A percentile compares a stretch with the other conserved stretches of the same genome.
phyloP scores from a whole-genome alignment of 1,139 yeast genomes.

The Wickerhamomyces sp. region DNA sequence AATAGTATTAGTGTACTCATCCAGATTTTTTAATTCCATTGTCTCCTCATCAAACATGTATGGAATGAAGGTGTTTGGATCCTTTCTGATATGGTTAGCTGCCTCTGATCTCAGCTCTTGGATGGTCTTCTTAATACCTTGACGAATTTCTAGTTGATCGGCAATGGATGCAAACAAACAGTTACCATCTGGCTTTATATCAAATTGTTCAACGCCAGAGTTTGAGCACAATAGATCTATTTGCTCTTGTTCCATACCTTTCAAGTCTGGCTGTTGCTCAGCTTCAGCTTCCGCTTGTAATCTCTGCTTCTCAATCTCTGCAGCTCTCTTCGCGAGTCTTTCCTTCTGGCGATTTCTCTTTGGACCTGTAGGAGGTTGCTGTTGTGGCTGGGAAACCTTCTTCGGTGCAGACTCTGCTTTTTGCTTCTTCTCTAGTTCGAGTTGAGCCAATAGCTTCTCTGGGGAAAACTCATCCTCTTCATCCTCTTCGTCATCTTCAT shows the following conservation, averaged over 20 bases:
- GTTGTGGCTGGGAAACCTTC: conserved; percentile 7
- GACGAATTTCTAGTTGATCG: conserved; percentile 65
- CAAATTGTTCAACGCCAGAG: conserved; percentile 47
- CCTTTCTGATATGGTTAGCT: conserved; percentile 55
- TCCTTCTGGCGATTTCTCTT: conserved; percentile 79
- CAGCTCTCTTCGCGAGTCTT: conserved; percentile 70
- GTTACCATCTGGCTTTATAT: conserved; percentile 89
- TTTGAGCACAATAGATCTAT: conserved; percentile 47
- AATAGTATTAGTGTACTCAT: conserved; percentile 64
- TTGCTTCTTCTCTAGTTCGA: conserved; percentile 33
- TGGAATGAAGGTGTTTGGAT: conserved; percentile 73
- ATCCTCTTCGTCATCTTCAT: conserved; percentile 23
- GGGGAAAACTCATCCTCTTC: conserved; percentile 52
- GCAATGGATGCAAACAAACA: conserved; percentile 83
- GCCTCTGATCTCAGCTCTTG: conserved; percentile 59
- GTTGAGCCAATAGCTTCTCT: conserved; percentile 54
- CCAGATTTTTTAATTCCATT: conserved; percentile 55
- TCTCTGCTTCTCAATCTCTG: conserved; percentile 48
- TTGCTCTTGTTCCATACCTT: conserved; percentile 65
- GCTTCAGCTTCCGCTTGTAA: conserved; percentile 75
- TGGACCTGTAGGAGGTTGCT: conserved; percentile 16
- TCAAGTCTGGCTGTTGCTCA: conserved; percentile 54
- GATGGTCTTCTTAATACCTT: conserved; percentile 33
- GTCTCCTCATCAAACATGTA: conserved; percentile 77
- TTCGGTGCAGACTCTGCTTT: conserved; percentile 14